Evolutionary conservation across 305 asterid genomes (phyloP).

Genomic region (Nicotiana rustica): DNA sequence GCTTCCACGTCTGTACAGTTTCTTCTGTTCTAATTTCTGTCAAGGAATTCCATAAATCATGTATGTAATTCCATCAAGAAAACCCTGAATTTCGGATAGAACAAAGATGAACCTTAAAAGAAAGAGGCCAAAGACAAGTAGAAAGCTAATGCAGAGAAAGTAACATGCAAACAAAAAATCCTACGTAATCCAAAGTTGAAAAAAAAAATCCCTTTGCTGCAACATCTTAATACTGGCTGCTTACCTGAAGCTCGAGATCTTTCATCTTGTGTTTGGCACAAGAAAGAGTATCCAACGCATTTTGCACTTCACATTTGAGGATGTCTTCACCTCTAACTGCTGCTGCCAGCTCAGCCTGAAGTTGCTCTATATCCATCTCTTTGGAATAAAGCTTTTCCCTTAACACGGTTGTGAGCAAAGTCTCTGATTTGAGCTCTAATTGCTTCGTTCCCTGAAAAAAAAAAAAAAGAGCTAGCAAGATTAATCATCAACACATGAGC

Average conservation of each 20-base stretch:
- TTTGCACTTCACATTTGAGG: constrained; percentile 85
- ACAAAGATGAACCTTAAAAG: constrained; percentile 9
- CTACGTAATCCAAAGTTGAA: constrained; percentile 4
- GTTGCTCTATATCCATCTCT: constrained; percentile 82
- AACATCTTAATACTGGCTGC: constrained; percentile 32
- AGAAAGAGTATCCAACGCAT: constrained; percentile 74
- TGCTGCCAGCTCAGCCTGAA: constrained; percentile 94
- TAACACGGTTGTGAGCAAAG: constrained; percentile 75
- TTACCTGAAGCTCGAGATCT: constrained; percentile 88
- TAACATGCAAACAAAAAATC: constrained; percentile 7
- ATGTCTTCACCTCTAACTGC: constrained; percentile 80
- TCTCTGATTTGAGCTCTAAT: constrained; percentile 84
- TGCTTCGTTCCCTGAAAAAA: constrained; percentile 60
- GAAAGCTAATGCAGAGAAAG: constrained; percentile 18
- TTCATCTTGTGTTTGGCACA: constrained; percentile 81
- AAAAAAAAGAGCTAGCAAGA: constrained; percentile 35
- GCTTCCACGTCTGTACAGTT: too few relatives aligned
- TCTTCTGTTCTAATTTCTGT: too few relatives aligned
- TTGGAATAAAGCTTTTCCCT: constrained; percentile 87
- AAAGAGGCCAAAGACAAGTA: background rate
- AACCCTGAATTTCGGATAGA: background rate
- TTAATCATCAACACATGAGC: constrained; percentile 17
- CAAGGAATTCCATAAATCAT: background rate
- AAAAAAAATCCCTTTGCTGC: constrained; percentile 14
- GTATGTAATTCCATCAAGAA: constrained; percentile 15